Base-by-base conservation (phyloP, 2,329 filamentous ascomycete genomes). In the Rhinocladiella mackenziei region DNA sequence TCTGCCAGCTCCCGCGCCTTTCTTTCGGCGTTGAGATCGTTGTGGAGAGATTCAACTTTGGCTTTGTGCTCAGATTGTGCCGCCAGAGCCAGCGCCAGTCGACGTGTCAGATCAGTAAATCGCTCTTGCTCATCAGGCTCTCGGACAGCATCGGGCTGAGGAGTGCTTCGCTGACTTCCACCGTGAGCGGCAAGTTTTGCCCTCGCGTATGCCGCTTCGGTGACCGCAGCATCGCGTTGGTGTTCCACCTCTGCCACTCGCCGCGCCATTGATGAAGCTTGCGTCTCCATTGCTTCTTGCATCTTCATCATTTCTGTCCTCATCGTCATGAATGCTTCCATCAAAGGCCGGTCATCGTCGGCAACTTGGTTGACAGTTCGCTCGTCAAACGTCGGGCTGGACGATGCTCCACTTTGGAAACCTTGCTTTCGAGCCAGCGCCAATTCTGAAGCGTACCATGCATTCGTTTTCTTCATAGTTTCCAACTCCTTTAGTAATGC, bases 371-470 rank as follows among this genome's bases (percentile, higher is more conserved):
- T 88, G 2, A 83, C 75, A 0, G 77, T 75, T 48, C 84, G 81
- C 55, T 84, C 81, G 52, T 97, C 91, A 17, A 95, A 71, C 0
- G 81, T 74, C 10, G 87, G 81, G 59, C 79, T 86, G 18, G 80
- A 76, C 1, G 81, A 80, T 2, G 80, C 72, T 51, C 79, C 88
- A 11, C 86, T 78, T 5, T 80, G 76, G 60, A 97, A 98, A 4
- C 92, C 92, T 29, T 87, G 80, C 66, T 95, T 95, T 37, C 86
- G 81, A 5, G 92, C 94, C 52, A 98, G 72, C 45, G 94, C 88
- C 33, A 98, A 73, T 66, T 98, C 92, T 0, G 91, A 96, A 5
- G 89, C 88, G 65, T 94, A 96, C 92, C 92, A 98, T 0, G 91
- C 91, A 66, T 95, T 97, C 39, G 86, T 80, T 60, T 84, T 92